phyloP scores from a whole-genome alignment of 345 rosid genomes.

The Theobroma cacao region DNA sequence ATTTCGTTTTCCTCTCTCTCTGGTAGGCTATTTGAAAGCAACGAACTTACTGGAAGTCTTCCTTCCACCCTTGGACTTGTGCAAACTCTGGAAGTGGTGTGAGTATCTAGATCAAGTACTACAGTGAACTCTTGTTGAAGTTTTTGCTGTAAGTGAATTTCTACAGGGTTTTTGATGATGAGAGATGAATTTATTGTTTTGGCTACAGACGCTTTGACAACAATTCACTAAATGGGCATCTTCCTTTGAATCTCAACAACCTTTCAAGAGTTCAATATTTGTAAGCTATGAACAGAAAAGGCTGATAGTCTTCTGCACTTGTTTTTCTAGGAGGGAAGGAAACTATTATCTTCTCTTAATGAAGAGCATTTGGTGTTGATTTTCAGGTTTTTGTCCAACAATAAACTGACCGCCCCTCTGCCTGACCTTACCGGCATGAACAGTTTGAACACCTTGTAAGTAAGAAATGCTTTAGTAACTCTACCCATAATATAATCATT shows the following conservation, averaged over 20 bases:
- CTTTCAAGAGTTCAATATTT: slow-evolving; percentile 50
- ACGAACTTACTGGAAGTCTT: slow-evolving; percentile 51
- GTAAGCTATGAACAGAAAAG: slow-evolving; percentile 44
- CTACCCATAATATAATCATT: neutral
- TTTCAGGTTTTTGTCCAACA: slow-evolving; percentile 75
- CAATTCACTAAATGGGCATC: slow-evolving; percentile 47
- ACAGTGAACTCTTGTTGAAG: neutral
- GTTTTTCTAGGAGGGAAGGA: neutral
- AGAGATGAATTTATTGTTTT: slow-evolving; percentile 12
- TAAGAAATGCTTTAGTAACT: neutral
- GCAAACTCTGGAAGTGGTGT: slow-evolving; percentile 57
- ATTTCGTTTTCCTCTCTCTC: neutral
- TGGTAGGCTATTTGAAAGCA: slow-evolving; percentile 72
- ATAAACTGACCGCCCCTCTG: slow-evolving; percentile 48
- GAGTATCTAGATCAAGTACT: slow-evolving; percentile 35
- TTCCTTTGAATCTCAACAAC: slow-evolving; percentile 58
- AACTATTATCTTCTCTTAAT: neutral
- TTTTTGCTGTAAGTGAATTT: neutral
- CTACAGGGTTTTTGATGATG: neutral
- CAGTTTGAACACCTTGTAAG: slow-evolving; percentile 67
- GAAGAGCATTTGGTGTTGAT: neutral
- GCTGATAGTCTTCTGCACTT: neutral
- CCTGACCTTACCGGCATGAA: slow-evolving; percentile 60
- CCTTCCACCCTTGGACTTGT: slow-evolving; percentile 71
- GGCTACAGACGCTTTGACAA: slow-evolving; percentile 71